Evolutionary conservation across 495 filamentous ascomycete genomes (phyloP), one percentile per base, ranked within the genome.

Genomic region (Acidiella bohemica): DNA sequence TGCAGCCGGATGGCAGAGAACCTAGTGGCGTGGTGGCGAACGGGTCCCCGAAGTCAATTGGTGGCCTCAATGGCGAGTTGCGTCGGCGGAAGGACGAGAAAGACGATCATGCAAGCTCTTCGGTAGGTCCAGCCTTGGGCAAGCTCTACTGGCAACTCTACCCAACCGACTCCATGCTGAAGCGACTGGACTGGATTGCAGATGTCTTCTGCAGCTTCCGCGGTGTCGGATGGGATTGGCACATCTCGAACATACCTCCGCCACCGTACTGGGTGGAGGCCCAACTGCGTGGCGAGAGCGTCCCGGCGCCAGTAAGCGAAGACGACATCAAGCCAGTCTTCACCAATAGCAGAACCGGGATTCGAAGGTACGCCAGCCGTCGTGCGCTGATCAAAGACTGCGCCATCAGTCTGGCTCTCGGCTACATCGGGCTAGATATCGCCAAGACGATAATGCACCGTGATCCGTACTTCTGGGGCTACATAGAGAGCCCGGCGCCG

Each of bases 221-320:
- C 20, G 78, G 81, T 0, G 69, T 76, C 7, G 81, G 82, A 49
- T 94, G 84, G 84, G 83, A 78, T 51, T 82, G 75, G 68, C 68
- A 75, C 12, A 70, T 73, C 35, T 56, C 72, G 8, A 66, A 65
- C 17, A 54, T 82, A 3, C 75, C 74, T 6, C 67, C 72, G 8
- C 64, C 79, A 20, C 78, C 80, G 32, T 49, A 51, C 37, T 51
- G 55, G 27, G 60, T 78, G 24, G 54, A 64, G 45, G 28, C 28
- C 4, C 58, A 67, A 42, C 59, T 71, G 16, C 24, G 36, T 11
- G 7, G 3, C 4, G 6, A 37, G 7, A n/a, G 14, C 3, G 13
- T 23, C 19, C n/a, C 13, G 17, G 55, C 25, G 12, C 45, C 54
- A 38, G 55, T 54, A 32, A 42, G 43, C 4, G 27, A 30, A 5